These are phyloP conservation scores for Stachybotrys echinatus DNA, from an alignment of 2,329 filamentous ascomycete species.

Conservation along the genomic window DNA sequence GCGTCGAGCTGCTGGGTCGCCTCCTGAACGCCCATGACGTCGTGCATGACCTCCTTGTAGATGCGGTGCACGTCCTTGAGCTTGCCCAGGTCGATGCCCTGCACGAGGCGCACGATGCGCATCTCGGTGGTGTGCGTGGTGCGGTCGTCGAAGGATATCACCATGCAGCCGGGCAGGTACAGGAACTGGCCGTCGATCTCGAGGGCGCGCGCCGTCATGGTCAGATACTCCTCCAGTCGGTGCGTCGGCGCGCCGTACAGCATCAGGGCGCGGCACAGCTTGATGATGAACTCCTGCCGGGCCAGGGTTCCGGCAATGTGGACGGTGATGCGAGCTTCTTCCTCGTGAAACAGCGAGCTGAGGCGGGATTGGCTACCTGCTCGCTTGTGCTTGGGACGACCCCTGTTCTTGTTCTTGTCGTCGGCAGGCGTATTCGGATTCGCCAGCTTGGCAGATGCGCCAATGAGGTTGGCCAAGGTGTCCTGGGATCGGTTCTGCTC, in stretches of 20 bases:
- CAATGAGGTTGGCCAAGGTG: slow-evolving; percentile 40
- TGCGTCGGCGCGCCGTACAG: slow-evolving; percentile 84
- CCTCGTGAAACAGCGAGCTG: slow-evolving; percentile 32
- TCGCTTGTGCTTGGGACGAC: slow-evolving; percentile 28
- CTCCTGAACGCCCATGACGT: slow-evolving; percentile 52
- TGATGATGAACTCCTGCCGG: slow-evolving; percentile 76
- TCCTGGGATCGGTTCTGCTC: slow-evolving; percentile 41
- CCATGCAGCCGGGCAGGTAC: slow-evolving; percentile 88
- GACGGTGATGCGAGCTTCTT: slow-evolving; percentile 40
- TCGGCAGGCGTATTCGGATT: slow-evolving; percentile 21
- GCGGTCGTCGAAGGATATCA: slow-evolving; percentile 77
- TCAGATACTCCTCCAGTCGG: slow-evolving; percentile 83
- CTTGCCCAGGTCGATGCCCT: slow-evolving; percentile 57
- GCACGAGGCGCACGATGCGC: slow-evolving; percentile 53
- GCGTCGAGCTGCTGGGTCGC: slow-evolving; percentile 47
- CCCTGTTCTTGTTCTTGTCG: slow-evolving; percentile 2
- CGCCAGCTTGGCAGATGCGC: slow-evolving; percentile 38
- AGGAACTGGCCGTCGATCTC: slow-evolving; percentile 85
- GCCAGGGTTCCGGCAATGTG: slow-evolving; percentile 64
- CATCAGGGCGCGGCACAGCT: slow-evolving; percentile 81
- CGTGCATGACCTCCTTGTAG: slow-evolving; percentile 62
- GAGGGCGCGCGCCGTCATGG: slow-evolving; percentile 75
- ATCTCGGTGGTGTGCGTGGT: slow-evolving; percentile 62
- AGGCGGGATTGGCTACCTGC: slow-evolving; percentile 28
- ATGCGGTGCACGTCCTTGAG: slow-evolving; percentile 56